phyloP scores from a whole-genome alignment of 2,329 filamentous ascomycete genomes.

The Cytospora mali region DNA sequence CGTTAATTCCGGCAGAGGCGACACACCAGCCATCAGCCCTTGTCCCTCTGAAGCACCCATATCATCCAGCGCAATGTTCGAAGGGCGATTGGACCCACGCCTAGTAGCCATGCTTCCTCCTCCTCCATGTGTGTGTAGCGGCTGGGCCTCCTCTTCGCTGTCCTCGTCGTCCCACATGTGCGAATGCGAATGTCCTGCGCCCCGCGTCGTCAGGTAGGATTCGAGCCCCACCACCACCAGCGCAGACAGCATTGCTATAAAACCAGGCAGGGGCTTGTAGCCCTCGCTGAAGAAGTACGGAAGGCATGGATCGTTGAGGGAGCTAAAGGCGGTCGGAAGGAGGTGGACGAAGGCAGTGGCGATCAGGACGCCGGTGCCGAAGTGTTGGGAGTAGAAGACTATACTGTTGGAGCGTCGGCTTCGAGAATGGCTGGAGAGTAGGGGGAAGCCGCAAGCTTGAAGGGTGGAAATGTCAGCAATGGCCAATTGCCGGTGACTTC shows the following conservation, averaged over 20 bases:
- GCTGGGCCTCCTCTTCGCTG: conserved; percentile 36
- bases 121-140: conserved; percentile 31
- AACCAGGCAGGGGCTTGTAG: conserved; percentile 79
- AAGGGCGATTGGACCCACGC: conserved; percentile 46
- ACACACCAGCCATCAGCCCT: conserved; percentile 57
- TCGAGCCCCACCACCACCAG: conserved; percentile 82
- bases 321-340: conserved; percentile 68
- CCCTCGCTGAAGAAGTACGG: conserved; percentile 76
- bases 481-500: not conserved
- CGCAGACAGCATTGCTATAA: conserved; percentile 82
- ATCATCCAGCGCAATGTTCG: conserved; percentile 55
- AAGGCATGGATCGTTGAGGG: conserved; percentile 70
- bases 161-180: conserved; percentile 56
- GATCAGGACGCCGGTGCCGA: conserved; percentile 82
- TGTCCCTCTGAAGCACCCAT: conserved; percentile 52
- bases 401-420: conserved; percentile 60
- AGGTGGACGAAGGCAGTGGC: conserved; percentile 84
- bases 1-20: conserved; percentile 59
- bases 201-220: conserved; percentile 80
- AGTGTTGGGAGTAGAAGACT: conserved; percentile 71
- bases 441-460: conserved; percentile 66
- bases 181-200: conserved; percentile 63
- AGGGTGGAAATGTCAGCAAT: conserved; percentile 14
- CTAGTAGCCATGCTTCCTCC: conserved; percentile 41
- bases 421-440: conserved; percentile 62